Percentiles rank a stretch among this genome's conserved stretches.
Evolutionary conservation across 2,329 filamentous ascomycete species (phyloP).

Genomic region (Hypoxylon sp.): DNA sequence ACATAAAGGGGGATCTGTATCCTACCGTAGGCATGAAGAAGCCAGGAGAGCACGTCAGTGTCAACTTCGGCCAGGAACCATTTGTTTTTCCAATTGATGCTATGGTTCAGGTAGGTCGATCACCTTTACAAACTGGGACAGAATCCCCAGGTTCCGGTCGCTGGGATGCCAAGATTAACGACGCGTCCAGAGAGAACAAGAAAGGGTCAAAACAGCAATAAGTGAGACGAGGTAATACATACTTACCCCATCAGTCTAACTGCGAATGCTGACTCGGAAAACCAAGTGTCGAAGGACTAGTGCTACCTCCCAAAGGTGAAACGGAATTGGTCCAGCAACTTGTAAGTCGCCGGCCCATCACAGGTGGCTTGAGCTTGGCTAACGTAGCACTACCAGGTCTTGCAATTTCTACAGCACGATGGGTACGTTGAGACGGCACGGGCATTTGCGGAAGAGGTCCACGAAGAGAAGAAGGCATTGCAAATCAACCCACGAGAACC

Average conservation of each 20-base stretch:
- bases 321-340: constrained; percentile 82
- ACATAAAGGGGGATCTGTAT: constrained; percentile 72
- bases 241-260: not conserved
- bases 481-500: constrained; percentile 61
- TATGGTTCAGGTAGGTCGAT: constrained; percentile 72
- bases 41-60: constrained; percentile 65
- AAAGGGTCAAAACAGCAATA: constrained; percentile 68
- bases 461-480: constrained; percentile 74
- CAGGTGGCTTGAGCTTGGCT: constrained; percentile 9
- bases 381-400: constrained; percentile 52
- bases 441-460: constrained; percentile 85
- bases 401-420: constrained; percentile 92
- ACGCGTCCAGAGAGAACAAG: constrained; percentile 63
- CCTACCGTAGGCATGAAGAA: constrained; percentile 72
- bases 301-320: constrained; percentile 70
- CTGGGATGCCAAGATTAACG: constrained; percentile 4
- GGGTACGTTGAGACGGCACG: constrained; percentile 93
- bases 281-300: constrained; percentile 64
- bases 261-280: constrained; percentile 19
- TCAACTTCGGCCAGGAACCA: constrained; percentile 74
- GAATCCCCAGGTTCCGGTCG: not conserved
- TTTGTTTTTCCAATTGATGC: constrained; percentile 93
- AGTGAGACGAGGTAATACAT: constrained; percentile 51
- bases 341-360: constrained; percentile 51
- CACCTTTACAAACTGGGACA: not conserved